Base-by-base conservation (phyloP, 176 grass and related monocot species). In the Poa annua region DNA sequence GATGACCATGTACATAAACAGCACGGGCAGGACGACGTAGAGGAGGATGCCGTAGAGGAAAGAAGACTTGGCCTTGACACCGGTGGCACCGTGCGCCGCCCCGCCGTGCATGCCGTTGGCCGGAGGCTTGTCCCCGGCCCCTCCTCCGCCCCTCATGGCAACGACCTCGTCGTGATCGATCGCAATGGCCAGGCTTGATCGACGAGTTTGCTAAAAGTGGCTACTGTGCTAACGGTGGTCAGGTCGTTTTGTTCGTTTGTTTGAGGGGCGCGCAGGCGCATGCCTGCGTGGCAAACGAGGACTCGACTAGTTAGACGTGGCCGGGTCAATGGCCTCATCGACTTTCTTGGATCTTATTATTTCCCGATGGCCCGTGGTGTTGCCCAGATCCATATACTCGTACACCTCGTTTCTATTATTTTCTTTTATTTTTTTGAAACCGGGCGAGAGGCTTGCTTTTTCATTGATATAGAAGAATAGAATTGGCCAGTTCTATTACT, bases 101-200 rank as follows among this genome's bases (percentile, higher is more conserved):
- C 77, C 77, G 80, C 77, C 71, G 19, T 81, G 78, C 39, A 59
- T 49, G 79, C 36, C 68, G 66, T 92, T 92, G 57, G 62, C 70
- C 77, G 83, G 86, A 80, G 86, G 90, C 83, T 89, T 88, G 57
- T 88, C 79, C 7, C 84, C 84, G 48, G 69, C 82, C 56, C 84
- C 79, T 66, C 71, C 81, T 48, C 90, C 84, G 71, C 84, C 84
- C 65, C 59, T 86, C 88, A 86, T 90, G 74, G 74, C 74, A 73
- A 57, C 60, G 78, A n/a, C 71, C 71, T 74, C 71, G 41, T 88
- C 29, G 59, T 62, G 14, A 25, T 74, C 53, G 20, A 68, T 45
- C 79, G 74, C 79, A 33, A 90, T 83, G 88, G 83, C 79, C 55
- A 83, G 81, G 70, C 81, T 73, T 61, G 83, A 86, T 41, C 36